Evolutionary conservation across 75 land plant species (phyloP), one percentile per base, ranked within the genome.

Genomic region (Chamaecyparis obtusa): DNA sequence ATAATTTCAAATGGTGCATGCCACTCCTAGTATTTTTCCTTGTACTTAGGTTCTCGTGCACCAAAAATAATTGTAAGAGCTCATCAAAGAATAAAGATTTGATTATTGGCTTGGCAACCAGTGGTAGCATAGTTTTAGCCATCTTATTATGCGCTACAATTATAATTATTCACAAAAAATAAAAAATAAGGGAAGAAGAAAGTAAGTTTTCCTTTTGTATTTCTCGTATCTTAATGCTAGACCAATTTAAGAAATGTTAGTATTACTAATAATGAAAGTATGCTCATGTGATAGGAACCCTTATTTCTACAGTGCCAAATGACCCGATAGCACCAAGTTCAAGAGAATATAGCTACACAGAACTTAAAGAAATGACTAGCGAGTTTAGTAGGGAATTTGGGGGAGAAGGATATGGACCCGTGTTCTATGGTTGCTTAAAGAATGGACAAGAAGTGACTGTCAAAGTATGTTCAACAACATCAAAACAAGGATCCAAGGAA

Each of bases 401-500:
- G 0, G 86, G 80, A 77, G 95, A 94, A 46, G 94, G 90, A n/a
- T 94, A 89, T 83, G 94, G 94, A 11, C 54, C 89, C 51, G 94
- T 94, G n/a, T 94, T 83, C 77, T 21, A 88, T 75, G 95, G 41
- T 36, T 10, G 41, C 17, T 46, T 93, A 14, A 72, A 84, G 14
- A 87, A 89, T 44, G 88, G 89, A 17, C 43, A 64, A 60, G 83
- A 86, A 57, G 90, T 93, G 2, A 93, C 92, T 19, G 93, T 93
- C 1, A 93, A 93, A 83, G 84, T 90, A 49, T 85, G 89, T 2
- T 88, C 93, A 11, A 79, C 87, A 80, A 71, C 43, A 56, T 87
- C 89, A 41, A 85, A 33, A 21, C 89, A 88, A 69, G 94, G 91
- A 1, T 21, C 57, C 3, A 56, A 80, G 5, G 88, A 93, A 85